Evolutionary conservation across 148 eudicot genomes (phyloP), one percentile per base, ranked within the genome.

Genomic region (Arctostaphylos glauca): DNA sequence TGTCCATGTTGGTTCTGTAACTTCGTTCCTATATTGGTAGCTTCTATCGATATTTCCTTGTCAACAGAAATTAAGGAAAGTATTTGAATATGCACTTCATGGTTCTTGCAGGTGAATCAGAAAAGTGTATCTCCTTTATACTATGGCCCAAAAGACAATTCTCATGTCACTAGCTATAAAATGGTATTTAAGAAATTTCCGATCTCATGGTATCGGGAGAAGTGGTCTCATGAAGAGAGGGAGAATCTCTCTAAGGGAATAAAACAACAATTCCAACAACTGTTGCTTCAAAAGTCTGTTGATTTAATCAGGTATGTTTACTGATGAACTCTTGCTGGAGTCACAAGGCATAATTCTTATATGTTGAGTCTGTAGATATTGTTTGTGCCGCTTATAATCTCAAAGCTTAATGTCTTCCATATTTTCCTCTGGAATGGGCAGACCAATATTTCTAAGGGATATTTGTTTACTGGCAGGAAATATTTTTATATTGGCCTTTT

Each of bases 61-160:
- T 56, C 66, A 4, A 3, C 38, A 3, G n/a, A 58, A 43, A 10
- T 78, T 16, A 46, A 73, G 3, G 25, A 56, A 43, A 21, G 19
- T 56, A n/a, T 76, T 76, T 82, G 59, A 82, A 71, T 43, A 75
- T 46, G 19, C 9, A 18, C 21, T 73, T 52, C 43, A 60, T 83
- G 80, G 75, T 66, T 75, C 58, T 71, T 84, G 68, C 91, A 94
- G 97, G 81, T 62, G 43, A 73, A 84, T 47, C 91, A 87, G 74
- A 88, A 88, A 78, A 88, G 83, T 84, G 55, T 59, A 5, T 83
- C 89, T 71, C 90, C 93, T 46, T 79, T 88, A 73, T 86, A 76
- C 79, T 86, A 81, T 84, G 98, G 99, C 15, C 98, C 99, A 58
- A 80, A 80, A 7, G 97, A 94, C 81, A 96, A 96, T 89, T 87